Base-by-base conservation (phyloP, 352 stramenopile genomes). In the Pythium plurisporium region DNA sequence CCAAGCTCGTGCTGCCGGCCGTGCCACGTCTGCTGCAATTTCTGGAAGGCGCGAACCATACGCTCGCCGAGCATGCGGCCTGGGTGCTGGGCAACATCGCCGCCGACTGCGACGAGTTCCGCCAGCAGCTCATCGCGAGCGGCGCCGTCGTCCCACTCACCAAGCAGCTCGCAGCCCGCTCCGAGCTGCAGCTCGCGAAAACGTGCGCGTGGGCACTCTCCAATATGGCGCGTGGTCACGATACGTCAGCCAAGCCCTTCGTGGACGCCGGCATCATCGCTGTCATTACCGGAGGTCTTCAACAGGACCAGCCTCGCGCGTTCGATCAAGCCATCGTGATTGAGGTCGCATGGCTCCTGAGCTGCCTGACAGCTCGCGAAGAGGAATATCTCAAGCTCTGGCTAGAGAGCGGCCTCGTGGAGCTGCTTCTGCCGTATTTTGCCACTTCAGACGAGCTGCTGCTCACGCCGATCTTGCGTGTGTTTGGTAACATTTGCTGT, bases 81-180 rank as follows among this genome's bases (percentile, higher is more conserved):
- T 95, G 82, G 81, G 81, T 87, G 30, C 55, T 95, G 20, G 85
- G 85, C 27, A 95, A 95, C 62, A 93, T 95, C 55, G 85, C 82
- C 1, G 85, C 81, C 23, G 85, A 95, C 65, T 90, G 82, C 30
- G 78, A 93, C 30, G 78, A 91, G 61, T 91, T 92, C 42, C 79
- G 85, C n/a, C 79, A 92, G 55, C 65, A 87, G 31, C 73, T 95
- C 17, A 88, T 89, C 46, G 70, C 71, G 20, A 78, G 74, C 47
- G 81, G 81, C 45, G 72, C 76, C 2, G 70, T 91, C 25, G 30
- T 64, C 14, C 74, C 78, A 14, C 69, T 91, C 8, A 62, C 73
- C 34, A 72, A 78, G 61, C 64, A 76, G 36, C 69, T 88, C n/a
- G 40, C 55, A 3, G 62, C 55, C 15, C 41, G 8, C 3, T 33